Evolutionary conservation across 768 basidiomycete genomes (phyloP), one percentile per base, ranked within the genome.

Genomic region (Lentinula detonsa): DNA sequence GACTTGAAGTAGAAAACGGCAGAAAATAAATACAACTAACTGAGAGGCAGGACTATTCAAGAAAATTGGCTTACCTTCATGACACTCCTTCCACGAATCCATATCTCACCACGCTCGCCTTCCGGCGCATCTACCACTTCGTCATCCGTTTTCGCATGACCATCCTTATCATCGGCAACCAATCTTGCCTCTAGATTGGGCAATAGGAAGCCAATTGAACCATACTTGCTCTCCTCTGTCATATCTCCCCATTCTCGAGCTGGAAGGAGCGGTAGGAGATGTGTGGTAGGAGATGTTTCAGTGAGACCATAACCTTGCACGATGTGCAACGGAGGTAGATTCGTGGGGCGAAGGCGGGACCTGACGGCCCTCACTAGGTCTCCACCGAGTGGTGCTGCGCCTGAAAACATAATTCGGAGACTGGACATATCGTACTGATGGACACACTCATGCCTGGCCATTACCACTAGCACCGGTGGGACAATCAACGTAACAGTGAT

Each of bases 401-500:
- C 93, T 4, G 85, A 90, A 63, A 85, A 78, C 37, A 94, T 65
- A 3, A 79, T 66, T 21, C 75, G 68, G 13, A 95, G 68, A 1
- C 84, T 81, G 0, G 81, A 80, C 50, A 95, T 65, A 67, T 94
- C 80, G 69, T 88, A 88, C 66, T 87, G 73, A 61, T 82, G 80
- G 5, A 91, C 79, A 84, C 85, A 86, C 10, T 85, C 82, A 65
- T 90, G 87, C 62, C 87, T 83, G 2, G 85, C 75, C 45, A 97
- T 77, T 1, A 85, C 80, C 13, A 96, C 85, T 11, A 94, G 73
- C n/a, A 97, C 85, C 0, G 95, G 93, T 1, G 94, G 94, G 1
- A 92, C 92, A 52, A 92, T 75, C 0, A 88, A 72, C 0, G 81
- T 62, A 1, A 75, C 61, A 0, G 87, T 87, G 31, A 86, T 80